Evolutionary conservation across 1,284 basidiomycete species (phyloP), one percentile per base, ranked within the genome.

Genomic region (Ustilago cynodontis): DNA sequence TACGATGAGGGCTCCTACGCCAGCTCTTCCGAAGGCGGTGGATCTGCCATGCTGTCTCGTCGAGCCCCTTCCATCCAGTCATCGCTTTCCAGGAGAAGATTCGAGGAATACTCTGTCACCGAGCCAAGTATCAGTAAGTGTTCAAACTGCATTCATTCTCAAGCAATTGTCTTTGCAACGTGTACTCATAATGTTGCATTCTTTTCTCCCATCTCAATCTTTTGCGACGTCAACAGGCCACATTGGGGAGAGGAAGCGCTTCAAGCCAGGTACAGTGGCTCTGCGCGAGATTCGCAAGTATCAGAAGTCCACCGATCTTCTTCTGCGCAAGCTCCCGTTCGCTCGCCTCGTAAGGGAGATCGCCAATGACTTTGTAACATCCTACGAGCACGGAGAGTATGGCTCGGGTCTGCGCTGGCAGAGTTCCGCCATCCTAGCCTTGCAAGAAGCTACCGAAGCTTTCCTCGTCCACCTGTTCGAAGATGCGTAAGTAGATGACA

Each of bases 361-460:
- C 3, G 84, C 84, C 31, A 79, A 83, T 65, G 82, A 84, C 55
- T 84, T 85, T 63, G 79, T 86, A 52, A 82, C 81, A 0, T 79
- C 75, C 13, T 84, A 84, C 66, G 78, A 79, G n/a, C 78, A 78
- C 31, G 76, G 73, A 35, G 82, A 77, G 3, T 70, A 69, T 35
- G 75, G 72, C 8, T 76, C 77, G 1, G 84, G 84, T 4, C 59
- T 86, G 41, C 69, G 84, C n/a, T 86, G 84, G 84, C 83, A 86
- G 74, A 81, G 78, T 41, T 82, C 79, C 3, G 84, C 84, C 31
- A 84, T 86, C 61, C 39, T 85, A 31, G 84, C 84, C n/a, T 60
- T 86, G 31, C 84, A 86, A 61, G 84, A 86, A 64, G 84, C 84
- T 0, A 85, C 84, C 3, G 84, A 86, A 52, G 84, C 84, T 0